Evolutionary conservation across 768 basidiomycete genomes (phyloP).

Genomic region (Suillus cothurnatus): DNA sequence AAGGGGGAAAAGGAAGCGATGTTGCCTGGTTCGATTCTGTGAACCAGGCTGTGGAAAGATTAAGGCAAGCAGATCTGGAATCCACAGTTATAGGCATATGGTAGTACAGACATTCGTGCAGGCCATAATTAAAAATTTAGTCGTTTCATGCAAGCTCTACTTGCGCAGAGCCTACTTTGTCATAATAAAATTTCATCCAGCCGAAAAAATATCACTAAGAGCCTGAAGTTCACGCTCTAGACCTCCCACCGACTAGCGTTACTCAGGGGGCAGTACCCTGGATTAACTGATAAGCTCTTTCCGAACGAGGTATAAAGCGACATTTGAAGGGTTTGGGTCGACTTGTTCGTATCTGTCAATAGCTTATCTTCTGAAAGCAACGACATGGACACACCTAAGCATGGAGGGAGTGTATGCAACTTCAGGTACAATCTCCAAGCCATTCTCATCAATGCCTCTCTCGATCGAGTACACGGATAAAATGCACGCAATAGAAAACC

Average conservation of each 20-base stretch:
- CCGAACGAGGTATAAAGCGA: conserved; percentile 38
- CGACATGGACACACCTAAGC: conserved; percentile 34
- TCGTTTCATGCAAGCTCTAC: not conserved
- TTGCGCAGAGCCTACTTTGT: not conserved
- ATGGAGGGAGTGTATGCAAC: conserved; percentile 38
- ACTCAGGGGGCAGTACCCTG: conserved; percentile 9
- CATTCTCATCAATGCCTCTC: conserved; percentile 35
- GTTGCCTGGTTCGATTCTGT: conserved; percentile 38
- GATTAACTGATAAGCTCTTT: conserved; percentile 34
- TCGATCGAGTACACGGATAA: conserved; percentile 42
- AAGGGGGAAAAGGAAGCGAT: conserved; percentile 9
- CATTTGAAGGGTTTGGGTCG: conserved; percentile 46
- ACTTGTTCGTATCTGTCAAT: conserved; percentile 23
- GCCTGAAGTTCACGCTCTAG: not conserved
- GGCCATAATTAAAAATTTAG: not conserved
- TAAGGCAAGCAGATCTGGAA: conserved; percentile 37
- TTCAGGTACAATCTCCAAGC: conserved; percentile 35
- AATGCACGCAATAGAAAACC: conserved; percentile 44
- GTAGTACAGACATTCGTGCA: conserved; percentile 31
- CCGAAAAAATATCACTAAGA: not conserved
- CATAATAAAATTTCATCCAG: not conserved
- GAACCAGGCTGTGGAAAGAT: conserved; percentile 35
- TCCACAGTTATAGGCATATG: conserved; percentile 51
- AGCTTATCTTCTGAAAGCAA: not conserved
- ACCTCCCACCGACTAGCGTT: not conserved